A percentile compares a stretch with the other conserved stretches of the same genome.
phyloP scores from a whole-genome alignment of 768 basidiomycete genomes.

The Amanita subjunquillea region DNA sequence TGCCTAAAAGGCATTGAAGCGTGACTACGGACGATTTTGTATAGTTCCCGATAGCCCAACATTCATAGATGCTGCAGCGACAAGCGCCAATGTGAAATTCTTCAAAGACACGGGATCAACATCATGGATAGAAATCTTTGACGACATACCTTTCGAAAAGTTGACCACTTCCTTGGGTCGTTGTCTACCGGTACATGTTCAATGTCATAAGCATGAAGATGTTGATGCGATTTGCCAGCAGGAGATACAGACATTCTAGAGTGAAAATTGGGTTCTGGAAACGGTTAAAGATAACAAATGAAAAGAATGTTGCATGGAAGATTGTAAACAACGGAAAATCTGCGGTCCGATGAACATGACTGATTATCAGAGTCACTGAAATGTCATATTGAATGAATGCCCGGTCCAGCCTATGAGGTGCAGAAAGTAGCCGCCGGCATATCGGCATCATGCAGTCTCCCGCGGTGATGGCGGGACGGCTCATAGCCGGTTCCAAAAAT shows the following conservation, averaged over 20 bases:
- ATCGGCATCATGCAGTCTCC: no score
- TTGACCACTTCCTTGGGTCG: constrained; percentile 55
- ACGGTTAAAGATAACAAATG: no score
- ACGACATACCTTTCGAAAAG: constrained; percentile 37
- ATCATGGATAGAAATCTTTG: not conserved
- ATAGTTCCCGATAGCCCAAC: constrained; percentile 50
- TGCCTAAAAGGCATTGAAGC: not conserved
- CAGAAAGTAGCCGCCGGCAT: no score
- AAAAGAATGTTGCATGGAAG: no score
- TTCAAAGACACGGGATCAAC: constrained; percentile 9
- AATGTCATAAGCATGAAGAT: constrained; percentile 25
- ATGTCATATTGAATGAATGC: no score
- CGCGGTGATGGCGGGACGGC: no score
- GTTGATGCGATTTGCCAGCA: not conserved
- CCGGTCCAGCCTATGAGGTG: no score
- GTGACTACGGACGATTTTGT: constrained; percentile 46
- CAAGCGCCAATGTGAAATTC: constrained; percentile 34
- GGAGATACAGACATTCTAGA: not conserved
- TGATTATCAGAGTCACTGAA: no score
- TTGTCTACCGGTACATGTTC: constrained; percentile 45
- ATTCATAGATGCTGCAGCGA: constrained; percentile 45
- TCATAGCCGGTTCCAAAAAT: not conserved
- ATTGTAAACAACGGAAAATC: no score
- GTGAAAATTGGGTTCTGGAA: not conserved
- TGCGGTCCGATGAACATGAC: no score